Conservation (phyloP, 306 rosid genomes). For the Dicorynia guianensis region DNA sequence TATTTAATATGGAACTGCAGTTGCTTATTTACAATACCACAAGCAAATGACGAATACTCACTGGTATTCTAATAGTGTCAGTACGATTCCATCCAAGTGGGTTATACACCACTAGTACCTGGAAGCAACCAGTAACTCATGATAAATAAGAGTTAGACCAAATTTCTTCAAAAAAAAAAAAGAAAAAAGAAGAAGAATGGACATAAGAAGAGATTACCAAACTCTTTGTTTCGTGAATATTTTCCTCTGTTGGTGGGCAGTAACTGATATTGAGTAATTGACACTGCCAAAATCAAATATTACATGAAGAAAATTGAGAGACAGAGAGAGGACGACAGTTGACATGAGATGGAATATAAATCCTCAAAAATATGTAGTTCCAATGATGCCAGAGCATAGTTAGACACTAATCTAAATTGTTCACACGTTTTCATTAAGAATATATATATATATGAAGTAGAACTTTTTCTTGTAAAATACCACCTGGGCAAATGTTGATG, state of each 20-base stretch:
- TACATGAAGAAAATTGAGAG: background rate
- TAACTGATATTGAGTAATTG: slow-evolving; percentile 86
- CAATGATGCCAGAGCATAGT: slow-evolving; percentile 26
- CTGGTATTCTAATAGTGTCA: slow-evolving; percentile 79
- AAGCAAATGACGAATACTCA: slow-evolving; percentile 50
- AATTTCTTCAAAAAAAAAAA: background rate
- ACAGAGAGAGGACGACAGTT: background rate
- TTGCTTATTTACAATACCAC: background rate
- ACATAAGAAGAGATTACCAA: slow-evolving; percentile 61
- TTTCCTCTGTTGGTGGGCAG: slow-evolving; percentile 85
- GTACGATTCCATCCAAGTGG: slow-evolving; percentile 92
- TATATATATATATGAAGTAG: background rate
- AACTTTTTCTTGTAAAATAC: background rate
- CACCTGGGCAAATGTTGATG: slow-evolving; percentile 70
- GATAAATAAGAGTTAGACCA: background rate
- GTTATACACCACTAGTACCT: slow-evolving; percentile 89
- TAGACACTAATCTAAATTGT: background rate
- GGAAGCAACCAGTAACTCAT: slow-evolving; percentile 31
- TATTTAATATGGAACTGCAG: too few species aligned
- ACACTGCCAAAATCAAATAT: slow-evolving; percentile 66
- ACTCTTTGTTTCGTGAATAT: slow-evolving; percentile 63
- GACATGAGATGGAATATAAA: slow-evolving; percentile 21
- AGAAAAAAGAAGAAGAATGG: background rate
- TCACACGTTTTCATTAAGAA: background rate
- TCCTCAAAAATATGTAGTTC: slow-evolving; percentile 11